phyloP scores from a whole-genome alignment of 768 basidiomycete genomes.

The Mrakia frigida region DNA sequence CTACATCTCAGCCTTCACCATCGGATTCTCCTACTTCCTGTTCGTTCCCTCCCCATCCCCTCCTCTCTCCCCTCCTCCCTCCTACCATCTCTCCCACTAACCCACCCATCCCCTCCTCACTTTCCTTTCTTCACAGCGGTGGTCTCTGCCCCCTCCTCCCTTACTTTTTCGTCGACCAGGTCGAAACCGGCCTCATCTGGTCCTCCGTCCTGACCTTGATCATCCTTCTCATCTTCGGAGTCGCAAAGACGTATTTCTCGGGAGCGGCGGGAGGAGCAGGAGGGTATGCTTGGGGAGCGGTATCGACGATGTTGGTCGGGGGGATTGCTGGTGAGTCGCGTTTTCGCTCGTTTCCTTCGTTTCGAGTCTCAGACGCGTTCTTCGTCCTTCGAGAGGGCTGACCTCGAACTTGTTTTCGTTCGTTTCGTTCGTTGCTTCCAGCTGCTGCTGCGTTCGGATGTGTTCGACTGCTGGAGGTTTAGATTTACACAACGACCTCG shows the following conservation, averaged over 20 bases:
- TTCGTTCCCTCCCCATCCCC: too few relatives aligned
- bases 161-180: conserved; percentile 67
- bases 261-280: conserved; percentile 56
- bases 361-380: background rate
- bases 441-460: conserved; percentile 68
- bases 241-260: conserved; percentile 79
- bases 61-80: background rate
- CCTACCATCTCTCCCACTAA: too few relatives aligned
- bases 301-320: conserved; percentile 81
- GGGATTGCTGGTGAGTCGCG: conserved; percentile 56
- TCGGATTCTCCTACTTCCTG: conserved; percentile 63
- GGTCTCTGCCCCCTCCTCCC: conserved; percentile 88
- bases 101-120: background rate
- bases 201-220: conserved; percentile 37
- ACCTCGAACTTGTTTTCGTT: background rate
- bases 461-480: conserved; percentile 52
- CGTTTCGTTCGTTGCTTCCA: background rate
- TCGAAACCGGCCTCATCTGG: conserved; percentile 51
- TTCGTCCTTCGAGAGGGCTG: background rate
- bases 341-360: background rate
- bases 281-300: conserved; percentile 80
- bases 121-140: conserved; percentile 62
- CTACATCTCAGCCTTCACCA: conserved; percentile 87
- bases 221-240: conserved; percentile 39
- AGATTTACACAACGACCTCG: too few relatives aligned